These are phyloP conservation scores for Hygrophoropsis aurantiaca DNA, from an alignment of 768 basidiomycete genomes.

Conservation along the genomic window DNA sequence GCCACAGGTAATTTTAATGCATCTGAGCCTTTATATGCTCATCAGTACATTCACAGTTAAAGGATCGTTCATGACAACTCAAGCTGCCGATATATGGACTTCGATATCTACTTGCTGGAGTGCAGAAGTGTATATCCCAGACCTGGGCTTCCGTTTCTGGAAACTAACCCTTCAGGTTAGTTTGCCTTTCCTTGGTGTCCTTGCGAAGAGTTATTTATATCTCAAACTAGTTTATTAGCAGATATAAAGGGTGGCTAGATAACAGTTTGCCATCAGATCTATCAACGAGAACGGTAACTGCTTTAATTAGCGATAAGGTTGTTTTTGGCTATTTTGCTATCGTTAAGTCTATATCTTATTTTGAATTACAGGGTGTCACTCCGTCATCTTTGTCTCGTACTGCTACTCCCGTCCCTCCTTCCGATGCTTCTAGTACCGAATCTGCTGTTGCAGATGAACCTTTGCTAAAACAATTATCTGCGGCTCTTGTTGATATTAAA, in stretches of 20 bases:
- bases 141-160: slow-evolving; percentile 87
- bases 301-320: slow-evolving; percentile 36
- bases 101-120: slow-evolving; percentile 86
- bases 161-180: slow-evolving; percentile 83
- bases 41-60: slow-evolving; percentile 14
- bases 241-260: slow-evolving; percentile 81
- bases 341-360: neutral
- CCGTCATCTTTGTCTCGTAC: slow-evolving; percentile 41
- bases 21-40: slow-evolving; percentile 1
- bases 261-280: slow-evolving; percentile 47
- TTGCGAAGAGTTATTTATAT: slow-evolving; percentile 3
- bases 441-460: slow-evolving; percentile 60
- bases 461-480: slow-evolving; percentile 62
- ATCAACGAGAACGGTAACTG: slow-evolving; percentile 30
- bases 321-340: slow-evolving; percentile 16
- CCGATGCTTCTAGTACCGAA: slow-evolving; percentile 55
- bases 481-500: slow-evolving; percentile 68
- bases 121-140: slow-evolving; percentile 79
- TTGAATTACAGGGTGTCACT: slow-evolving; percentile 3
- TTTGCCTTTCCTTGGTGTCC: slow-evolving; percentile 3
- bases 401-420: slow-evolving; percentile 48
- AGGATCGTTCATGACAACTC: slow-evolving; percentile 52
- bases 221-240: slow-evolving; percentile 63
- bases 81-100: slow-evolving; percentile 67
- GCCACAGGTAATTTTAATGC: slow-evolving; percentile 39